Evolutionary conservation across 768 basidiomycete genomes (phyloP), one percentile per base, ranked within the genome.

Genomic region (Mrakia gelida): DNA sequence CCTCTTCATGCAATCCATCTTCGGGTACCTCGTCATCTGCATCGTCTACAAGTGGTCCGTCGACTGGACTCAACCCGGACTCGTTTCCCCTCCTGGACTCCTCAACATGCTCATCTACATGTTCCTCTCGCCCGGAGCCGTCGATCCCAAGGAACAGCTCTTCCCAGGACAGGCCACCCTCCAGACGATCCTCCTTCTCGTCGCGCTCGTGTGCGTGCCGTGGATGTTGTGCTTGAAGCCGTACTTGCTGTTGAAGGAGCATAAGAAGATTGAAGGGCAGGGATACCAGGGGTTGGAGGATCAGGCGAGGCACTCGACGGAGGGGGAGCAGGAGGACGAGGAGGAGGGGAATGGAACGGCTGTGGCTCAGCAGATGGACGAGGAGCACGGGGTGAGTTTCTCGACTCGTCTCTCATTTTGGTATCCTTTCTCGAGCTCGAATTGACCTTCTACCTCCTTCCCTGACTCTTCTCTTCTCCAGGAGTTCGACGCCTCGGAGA

Each of bases 41-140:
- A 97, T 98, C 86, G 84, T 98, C 81, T 95, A 95, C 90, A 98
- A 99, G 84, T 99, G 97, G 97, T 88, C 90, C 38, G 87, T 94
- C 79, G 93, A 99, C 85, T 99, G 97, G 97, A 87, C 89, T 9
- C 87, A 86, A 74, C 68, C 76, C 23, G 87, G 90, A 18, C 81
- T 88, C 2, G 89, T 88, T 11, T 85, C 86, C 52, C 94, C 97
- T 21, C 97, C 97, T 1, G 94, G 93, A 68, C 87, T 99, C 73
- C 87, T 99, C 82, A 82, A 93, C 86, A 94, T 95, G 93, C 87
- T 99, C 80, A 98, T 98, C 85, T 88, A 88, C 79, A 98, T 99
- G 95, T 95, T 98, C 87, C 86, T 99, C 80, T 89, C 90, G 2
- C 97, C 97, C 11, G 97, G 95, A 2, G 88, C 85, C 38, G 89